Evolutionary conservation across 2,329 filamentous ascomycete genomes (phyloP).

Genomic region (Penicillium sp.): DNA sequence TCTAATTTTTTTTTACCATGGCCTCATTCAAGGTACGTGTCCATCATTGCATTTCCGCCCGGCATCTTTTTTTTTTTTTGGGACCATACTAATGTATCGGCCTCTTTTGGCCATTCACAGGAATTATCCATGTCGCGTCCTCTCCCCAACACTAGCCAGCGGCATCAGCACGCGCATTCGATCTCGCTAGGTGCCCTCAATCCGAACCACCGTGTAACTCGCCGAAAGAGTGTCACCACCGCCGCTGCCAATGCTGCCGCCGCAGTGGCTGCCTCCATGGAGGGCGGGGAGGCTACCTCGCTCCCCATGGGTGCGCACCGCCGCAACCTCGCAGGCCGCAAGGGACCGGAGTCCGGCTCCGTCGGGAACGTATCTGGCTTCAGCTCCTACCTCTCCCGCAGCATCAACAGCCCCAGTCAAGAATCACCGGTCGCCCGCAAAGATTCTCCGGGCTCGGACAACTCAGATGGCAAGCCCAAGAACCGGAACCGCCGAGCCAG

Average conservation of each 20-base stretch:
- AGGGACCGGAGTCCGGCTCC: slow-evolving; percentile 65
- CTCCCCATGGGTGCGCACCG: slow-evolving; percentile 58
- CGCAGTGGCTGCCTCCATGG: slow-evolving; percentile 64
- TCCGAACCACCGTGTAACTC: slow-evolving; percentile 78
- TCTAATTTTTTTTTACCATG: slow-evolving; percentile 27
- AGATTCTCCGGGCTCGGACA: slow-evolving; percentile 37
- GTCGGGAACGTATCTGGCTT: slow-evolving; percentile 42
- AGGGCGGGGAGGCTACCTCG: slow-evolving; percentile 59
- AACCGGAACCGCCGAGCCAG: slow-evolving; percentile 66
- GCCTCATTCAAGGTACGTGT: slow-evolving; percentile 41
- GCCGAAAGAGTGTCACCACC: slow-evolving; percentile 88
- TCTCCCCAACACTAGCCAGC: slow-evolving; percentile 65
- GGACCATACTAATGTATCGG: slow-evolving; percentile 24
- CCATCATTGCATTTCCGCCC: not conserved
- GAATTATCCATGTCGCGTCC: slow-evolving; percentile 61
- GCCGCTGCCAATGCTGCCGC: slow-evolving; percentile 72
- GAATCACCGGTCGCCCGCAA: slow-evolving; percentile 38
- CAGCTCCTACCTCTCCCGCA: slow-evolving; percentile 44
- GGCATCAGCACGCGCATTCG: slow-evolving; percentile 73
- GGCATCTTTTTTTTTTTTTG: not conserved
- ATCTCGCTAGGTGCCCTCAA: slow-evolving; percentile 75
- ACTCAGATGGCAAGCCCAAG: slow-evolving; percentile 44
- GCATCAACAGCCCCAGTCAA: slow-evolving; percentile 37
- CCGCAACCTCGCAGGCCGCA: slow-evolving; percentile 47
- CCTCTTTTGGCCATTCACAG: slow-evolving; percentile 23